phyloP scores from a whole-genome alignment of 2,329 filamentous ascomycete genomes.

The Neophaeococcomyces mojaviensis region DNA sequence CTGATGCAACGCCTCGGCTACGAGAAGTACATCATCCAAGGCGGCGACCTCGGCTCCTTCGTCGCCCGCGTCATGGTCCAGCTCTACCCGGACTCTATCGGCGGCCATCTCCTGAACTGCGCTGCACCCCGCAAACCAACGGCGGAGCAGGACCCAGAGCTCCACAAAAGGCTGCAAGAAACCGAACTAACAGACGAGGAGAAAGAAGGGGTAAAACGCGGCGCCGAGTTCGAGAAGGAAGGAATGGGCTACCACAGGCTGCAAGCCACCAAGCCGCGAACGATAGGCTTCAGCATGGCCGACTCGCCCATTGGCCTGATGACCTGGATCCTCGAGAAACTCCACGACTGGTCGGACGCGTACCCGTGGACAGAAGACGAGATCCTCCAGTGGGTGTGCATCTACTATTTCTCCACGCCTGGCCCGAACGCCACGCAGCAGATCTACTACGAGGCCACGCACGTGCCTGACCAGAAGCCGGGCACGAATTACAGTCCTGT shows the following conservation, averaged over 20 bases:
- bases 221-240: constrained; percentile 44
- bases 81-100: constrained; percentile 39
- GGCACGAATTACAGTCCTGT: constrained; percentile 27
- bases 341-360: constrained; percentile 65
- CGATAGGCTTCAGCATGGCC: constrained; percentile 59
- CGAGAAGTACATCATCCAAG: constrained; percentile 51
- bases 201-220: constrained; percentile 44
- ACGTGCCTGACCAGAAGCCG: constrained; percentile 22
- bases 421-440: constrained; percentile 59
- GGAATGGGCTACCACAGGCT: constrained; percentile 22
- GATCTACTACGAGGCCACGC: constrained; percentile 63
- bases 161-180: constrained; percentile 47
- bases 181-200: constrained; percentile 48
- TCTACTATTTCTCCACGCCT: constrained; percentile 64
- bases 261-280: constrained; percentile 63
- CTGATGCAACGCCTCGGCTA: constrained; percentile 64
- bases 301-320: constrained; percentile 64
- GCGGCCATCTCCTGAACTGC: neutral
- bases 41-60: constrained; percentile 62
- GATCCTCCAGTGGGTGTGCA: constrained; percentile 63
- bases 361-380: constrained; percentile 71
- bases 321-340: constrained; percentile 74
- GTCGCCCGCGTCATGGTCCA: constrained; percentile 56
- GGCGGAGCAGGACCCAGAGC: constrained; percentile 46
- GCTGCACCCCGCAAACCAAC: constrained; percentile 43